A percentile compares a stretch with the other conserved stretches of the same genome.
Conservation (phyloP, 2,329 filamentous ascomycete species). For the Monosporascus cannonballus region DNA sequence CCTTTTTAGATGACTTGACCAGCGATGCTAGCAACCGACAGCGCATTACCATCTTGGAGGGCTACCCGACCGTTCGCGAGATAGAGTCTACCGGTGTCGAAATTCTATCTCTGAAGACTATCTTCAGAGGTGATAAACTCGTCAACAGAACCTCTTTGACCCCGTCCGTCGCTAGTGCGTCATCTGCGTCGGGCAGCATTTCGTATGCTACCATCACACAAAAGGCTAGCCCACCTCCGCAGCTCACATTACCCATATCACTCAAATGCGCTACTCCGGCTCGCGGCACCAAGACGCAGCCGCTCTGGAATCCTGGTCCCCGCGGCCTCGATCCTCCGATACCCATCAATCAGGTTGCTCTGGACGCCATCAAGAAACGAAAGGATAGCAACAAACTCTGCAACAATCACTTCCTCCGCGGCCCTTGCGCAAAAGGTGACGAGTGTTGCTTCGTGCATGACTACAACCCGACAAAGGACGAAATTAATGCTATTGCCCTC, state of each 20-base stretch:
- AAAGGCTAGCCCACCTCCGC: constrained; percentile 36
- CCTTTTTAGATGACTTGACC: constrained; percentile 51
- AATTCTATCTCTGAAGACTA: constrained; percentile 38
- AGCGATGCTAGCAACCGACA: constrained; percentile 35
- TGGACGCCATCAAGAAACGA: constrained; percentile 52
- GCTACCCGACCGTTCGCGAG: constrained; percentile 43
- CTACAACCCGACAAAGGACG: constrained; percentile 46
- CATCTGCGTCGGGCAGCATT: constrained; percentile 6
- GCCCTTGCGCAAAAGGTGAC: constrained; percentile 48
- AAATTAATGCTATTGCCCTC: constrained; percentile 49
- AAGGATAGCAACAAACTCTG: constrained; percentile 51
- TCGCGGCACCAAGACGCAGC: constrained; percentile 20
- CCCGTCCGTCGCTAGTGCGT: constrained; percentile 18
- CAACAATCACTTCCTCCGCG: constrained; percentile 56
- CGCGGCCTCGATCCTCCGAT: constrained; percentile 51
- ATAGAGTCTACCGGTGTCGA: constrained; percentile 40
- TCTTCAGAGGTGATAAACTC: constrained; percentile 52
- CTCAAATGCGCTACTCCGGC: constrained; percentile 20
- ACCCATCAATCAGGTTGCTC: constrained; percentile 34
- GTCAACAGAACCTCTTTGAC: constrained; percentile 29
- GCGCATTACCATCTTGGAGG: constrained; percentile 50
- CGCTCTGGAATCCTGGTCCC: constrained; percentile 46
- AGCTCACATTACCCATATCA: constrained; percentile 36
- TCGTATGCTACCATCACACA: constrained; percentile 38
- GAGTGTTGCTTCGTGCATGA: constrained; percentile 52